Conservation (phyloP, 1,139 yeast species). For the Kurtzmaniella quercitrusa region DNA sequence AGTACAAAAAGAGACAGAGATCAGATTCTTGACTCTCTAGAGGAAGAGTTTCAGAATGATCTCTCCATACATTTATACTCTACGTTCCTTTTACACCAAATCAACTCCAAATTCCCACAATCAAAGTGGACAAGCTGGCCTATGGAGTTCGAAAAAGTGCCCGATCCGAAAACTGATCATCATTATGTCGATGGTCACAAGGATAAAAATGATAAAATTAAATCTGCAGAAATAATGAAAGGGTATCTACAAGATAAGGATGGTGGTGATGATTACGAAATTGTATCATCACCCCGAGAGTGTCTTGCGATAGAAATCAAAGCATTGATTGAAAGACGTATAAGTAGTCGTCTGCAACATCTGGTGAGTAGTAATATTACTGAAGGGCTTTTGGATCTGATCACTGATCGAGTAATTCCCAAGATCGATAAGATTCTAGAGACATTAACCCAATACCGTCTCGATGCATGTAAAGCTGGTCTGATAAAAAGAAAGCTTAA, state of each 20-base stretch:
- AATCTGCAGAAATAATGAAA: conserved; percentile 12
- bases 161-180: conserved; percentile 27
- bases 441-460: background rate
- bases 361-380: background rate
- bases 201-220: conserved; percentile 3
- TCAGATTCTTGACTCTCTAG: conserved; percentile 32
- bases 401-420: conserved; percentile 3
- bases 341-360: conserved; percentile 4
- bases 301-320: background rate
- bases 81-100: conserved; percentile 33
- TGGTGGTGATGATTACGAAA: conserved; percentile 12
- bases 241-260: conserved; percentile 17
- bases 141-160: conserved; percentile 23
- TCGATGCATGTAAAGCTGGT: background rate
- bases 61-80: conserved; percentile 52
- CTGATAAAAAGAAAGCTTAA: conserved; percentile 8
- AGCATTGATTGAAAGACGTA: conserved; percentile 9
- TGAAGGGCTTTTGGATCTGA: conserved; percentile 10
- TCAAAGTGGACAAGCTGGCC: conserved; percentile 50
- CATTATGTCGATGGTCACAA: conserved; percentile 19
- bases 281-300: background rate
- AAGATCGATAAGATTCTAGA: conserved; percentile 4
- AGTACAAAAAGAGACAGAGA: conserved; percentile 21
- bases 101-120: conserved; percentile 36
- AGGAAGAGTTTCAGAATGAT: conserved; percentile 43